A percentile compares a stretch with the other conserved stretches of the same genome.
phyloP scores from a whole-genome alignment of 345 rosid genomes.

The Balakata baccata region DNA sequence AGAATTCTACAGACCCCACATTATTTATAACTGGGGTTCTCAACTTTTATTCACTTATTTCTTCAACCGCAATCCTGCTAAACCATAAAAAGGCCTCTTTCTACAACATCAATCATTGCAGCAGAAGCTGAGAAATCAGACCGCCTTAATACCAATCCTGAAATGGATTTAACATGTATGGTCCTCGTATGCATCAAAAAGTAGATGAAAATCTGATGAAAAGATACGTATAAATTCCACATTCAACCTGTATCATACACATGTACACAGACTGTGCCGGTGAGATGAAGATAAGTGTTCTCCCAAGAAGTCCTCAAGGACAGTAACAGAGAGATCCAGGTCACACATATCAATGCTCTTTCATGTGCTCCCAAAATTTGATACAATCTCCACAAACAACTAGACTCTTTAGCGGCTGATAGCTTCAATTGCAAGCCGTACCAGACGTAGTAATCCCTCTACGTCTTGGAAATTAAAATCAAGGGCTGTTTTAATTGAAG shows the following conservation, averaged over 20 bases:
- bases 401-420: constrained; percentile 44
- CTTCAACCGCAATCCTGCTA: constrained; percentile 23
- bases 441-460: constrained; percentile 69
- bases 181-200: constrained; percentile 18
- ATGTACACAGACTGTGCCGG: constrained; percentile 25
- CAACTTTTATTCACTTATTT: constrained; percentile 27
- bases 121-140: constrained; percentile 16
- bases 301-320: constrained; percentile 15
- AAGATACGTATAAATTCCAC: constrained; percentile 18
- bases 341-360: constrained; percentile 7
- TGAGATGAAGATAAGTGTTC: constrained; percentile 8
- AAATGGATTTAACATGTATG: constrained; percentile 18
- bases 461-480: constrained; percentile 93
- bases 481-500: constrained; percentile 73
- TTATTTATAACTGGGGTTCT: constrained; percentile 13
- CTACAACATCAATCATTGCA: constrained; percentile 10
- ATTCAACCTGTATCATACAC: constrained; percentile 23
- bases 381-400: constrained; percentile 23
- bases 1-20: constrained; percentile 24
- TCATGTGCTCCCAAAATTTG: constrained; percentile 12
- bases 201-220: constrained; percentile 28
- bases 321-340: constrained; percentile 12
- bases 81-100: constrained; percentile 21
- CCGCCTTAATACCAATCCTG: constrained; percentile 20
- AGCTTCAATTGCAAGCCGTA: constrained; percentile 81